A percentile compares a stretch with the other conserved stretches of the same genome.
Conservation (phyloP, 805 yeast genomes). For the Yamadazyma scolyti region DNA sequence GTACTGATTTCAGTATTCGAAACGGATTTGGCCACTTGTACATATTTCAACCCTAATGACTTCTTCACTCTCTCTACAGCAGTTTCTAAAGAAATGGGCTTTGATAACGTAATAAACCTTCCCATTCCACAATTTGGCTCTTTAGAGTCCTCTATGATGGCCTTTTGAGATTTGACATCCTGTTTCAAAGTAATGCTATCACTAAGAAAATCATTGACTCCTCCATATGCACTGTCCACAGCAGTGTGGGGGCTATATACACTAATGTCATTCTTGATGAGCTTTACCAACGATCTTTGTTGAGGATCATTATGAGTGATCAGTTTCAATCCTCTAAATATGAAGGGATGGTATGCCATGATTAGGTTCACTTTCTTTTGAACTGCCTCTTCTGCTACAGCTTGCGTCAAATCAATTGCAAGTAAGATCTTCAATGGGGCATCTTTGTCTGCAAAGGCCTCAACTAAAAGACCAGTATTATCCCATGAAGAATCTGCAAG, state of each 20-base stretch:
- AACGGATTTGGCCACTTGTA: conserved; percentile 61
- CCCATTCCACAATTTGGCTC: conserved; percentile 78
- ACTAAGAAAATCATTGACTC: conserved; percentile 91
- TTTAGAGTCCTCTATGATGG: conserved; percentile 43
- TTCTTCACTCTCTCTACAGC: conserved; percentile 52
- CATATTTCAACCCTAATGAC: conserved; percentile 46
- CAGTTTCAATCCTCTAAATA: conserved; percentile 81
- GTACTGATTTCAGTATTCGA: conserved; percentile 40
- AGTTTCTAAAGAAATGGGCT: conserved; percentile 39
- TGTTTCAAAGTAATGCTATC: conserved; percentile 46
- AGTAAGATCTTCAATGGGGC: conserved; percentile 42
- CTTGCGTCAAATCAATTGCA: conserved; percentile 79
- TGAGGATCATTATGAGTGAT: conserved; percentile 68
- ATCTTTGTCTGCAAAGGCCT: conserved; percentile 33
- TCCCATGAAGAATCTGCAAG: conserved; percentile 93
- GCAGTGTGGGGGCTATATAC: conserved; percentile 97
- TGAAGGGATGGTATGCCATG: conserved; percentile 89
- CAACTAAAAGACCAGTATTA: conserved; percentile 87
- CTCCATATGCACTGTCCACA: conserved; percentile 87
- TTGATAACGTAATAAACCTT: conserved; percentile 50
- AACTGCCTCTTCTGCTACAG: conserved; percentile 86
- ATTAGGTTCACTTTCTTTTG: conserved; percentile 49
- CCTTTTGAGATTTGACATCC: conserved; percentile 19
- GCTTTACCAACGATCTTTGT: conserved; percentile 67
- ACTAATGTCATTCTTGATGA: conserved; percentile 74